phyloP scores from a whole-genome alignment of 352 stramenopile genomes.

The Pythium pectinolyticum region DNA sequence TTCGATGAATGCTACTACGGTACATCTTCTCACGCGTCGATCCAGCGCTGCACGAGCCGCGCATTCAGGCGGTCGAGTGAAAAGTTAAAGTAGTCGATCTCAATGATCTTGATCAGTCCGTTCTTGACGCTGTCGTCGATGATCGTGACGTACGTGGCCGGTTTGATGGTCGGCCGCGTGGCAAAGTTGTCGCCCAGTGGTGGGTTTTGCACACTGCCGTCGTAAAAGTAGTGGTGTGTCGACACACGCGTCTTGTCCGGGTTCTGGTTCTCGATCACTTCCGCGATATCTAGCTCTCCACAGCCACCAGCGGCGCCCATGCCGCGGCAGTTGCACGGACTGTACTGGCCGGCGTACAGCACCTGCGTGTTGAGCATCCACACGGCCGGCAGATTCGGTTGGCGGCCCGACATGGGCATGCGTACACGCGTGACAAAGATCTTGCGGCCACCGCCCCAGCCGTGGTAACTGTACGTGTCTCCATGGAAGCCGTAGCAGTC shows the following conservation, averaged over 20 bases:
- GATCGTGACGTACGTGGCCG: conserved; percentile 60
- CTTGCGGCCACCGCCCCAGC: conserved; percentile 63
- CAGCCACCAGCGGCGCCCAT: conserved; percentile 50
- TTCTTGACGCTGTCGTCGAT: conserved; percentile 44
- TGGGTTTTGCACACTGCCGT: conserved; percentile 35
- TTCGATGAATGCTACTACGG: not conserved
- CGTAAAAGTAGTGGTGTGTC: conserved; percentile 73
- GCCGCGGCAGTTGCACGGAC: conserved; percentile 62
- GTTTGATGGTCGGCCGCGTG: conserved; percentile 27
- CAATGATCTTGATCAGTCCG: conserved; percentile 61
- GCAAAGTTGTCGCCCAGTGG: conserved; percentile 51
- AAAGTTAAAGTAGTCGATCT: conserved; percentile 59
- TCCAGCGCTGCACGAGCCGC: conserved; percentile 17
- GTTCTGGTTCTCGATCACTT: conserved; percentile 58
- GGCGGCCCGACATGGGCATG: conserved; percentile 39
- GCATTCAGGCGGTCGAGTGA: conserved; percentile 4
- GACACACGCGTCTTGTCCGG: conserved; percentile 32
- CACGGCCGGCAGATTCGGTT: conserved; percentile 44
- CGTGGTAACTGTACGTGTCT: conserved; percentile 47
- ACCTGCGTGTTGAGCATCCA: conserved; percentile 69
- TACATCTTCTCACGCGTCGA: conserved; percentile 6
- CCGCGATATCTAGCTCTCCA: conserved; percentile 65
- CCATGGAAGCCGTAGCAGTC: conserved; percentile 39
- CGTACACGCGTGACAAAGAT: conserved; percentile 66
- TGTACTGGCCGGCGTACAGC: conserved; percentile 55